phyloP scores from a whole-genome alignment of 1,139 yeast species.

The Suhomyces atakaporum region DNA sequence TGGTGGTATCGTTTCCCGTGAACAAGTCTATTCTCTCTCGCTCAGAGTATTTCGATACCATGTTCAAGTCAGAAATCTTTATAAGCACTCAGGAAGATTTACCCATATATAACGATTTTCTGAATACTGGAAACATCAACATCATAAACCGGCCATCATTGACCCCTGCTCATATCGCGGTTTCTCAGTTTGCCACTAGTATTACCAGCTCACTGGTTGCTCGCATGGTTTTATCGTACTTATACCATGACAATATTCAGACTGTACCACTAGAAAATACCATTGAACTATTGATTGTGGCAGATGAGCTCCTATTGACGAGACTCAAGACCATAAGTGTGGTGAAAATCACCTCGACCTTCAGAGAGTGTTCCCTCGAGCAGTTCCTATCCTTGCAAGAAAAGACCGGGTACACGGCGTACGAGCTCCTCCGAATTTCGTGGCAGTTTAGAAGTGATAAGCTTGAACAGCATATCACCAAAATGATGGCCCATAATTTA shows the following conservation, averaged over 20 bases:
- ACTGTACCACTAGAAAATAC: conserved; percentile 52
- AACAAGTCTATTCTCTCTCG: conserved; percentile 63
- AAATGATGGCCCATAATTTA: conserved; percentile 55
- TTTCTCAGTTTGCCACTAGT: conserved; percentile 30
- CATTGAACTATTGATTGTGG: conserved; percentile 57
- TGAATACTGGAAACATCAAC: conserved; percentile 10
- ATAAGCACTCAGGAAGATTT: conserved; percentile 20
- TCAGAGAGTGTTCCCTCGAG: conserved; percentile 21
- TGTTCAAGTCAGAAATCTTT: conserved; percentile 56
- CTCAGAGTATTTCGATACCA: conserved; percentile 64
- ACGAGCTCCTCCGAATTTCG: conserved; percentile 60
- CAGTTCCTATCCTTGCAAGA: conserved; percentile 24
- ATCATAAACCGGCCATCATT: conserved; percentile 28
- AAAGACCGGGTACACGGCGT: conserved; percentile 41
- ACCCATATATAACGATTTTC: conserved; percentile 17
- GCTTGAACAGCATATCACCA: conserved; percentile 64
- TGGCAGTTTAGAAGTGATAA: conserved; percentile 71
- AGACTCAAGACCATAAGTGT: conserved; percentile 68
- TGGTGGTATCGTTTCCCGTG: conserved; percentile 53
- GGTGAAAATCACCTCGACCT: conserved; percentile 51
- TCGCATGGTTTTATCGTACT: conserved; percentile 54
- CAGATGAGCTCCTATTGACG: conserved; percentile 64
- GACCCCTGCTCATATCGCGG: conserved; percentile 28
- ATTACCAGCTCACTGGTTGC: conserved; percentile 41
- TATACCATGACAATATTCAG: conserved; percentile 60